Evolutionary conservation across 108 stramenopile species (phyloP), one percentile per base, ranked within the genome.

Genomic region (Asterionellopsis glacialis): DNA sequence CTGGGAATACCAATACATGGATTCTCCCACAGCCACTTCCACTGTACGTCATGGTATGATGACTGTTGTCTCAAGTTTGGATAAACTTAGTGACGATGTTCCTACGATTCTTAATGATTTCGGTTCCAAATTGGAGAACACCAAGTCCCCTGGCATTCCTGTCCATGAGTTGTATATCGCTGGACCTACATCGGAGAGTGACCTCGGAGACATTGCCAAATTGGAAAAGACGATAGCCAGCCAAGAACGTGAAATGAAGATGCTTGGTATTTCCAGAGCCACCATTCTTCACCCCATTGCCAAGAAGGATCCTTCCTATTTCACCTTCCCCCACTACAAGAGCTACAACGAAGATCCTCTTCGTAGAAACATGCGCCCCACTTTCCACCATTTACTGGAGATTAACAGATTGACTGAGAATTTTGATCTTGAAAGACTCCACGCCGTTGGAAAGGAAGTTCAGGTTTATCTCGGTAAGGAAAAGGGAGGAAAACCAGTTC

Each of bases 351-450:
- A 97, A 65, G 93, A 96, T 55, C 92, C 92, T 51, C 76, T 96
- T 45, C 80, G 95, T 24, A 86, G 97, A 39, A 89, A 95, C 77
- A 96, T 98, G 97, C 82, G 97, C 24, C 95, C 97, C 14, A 96
- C 97, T 9, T 95, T 96, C 83, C 91, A 92, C 74, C 94, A 98
- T 57, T 69, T 96, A 22, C 77, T 98, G 23, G 97, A 98, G 70
- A 83, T 98, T 19, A 52, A 63, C 22, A 83, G 95, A 16, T 80
- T 96, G 18, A 64, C 55, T 40, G 55, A 83, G n/a, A 95, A 94
- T 81, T 95, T 82, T 64, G 64, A 84, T 49, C 73, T 96, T 39
- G 84, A 91, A 64, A 88, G 94, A 23, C 75, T 96, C 39, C 79
- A 83, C 43, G 84, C 96, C 41, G 79, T 98, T 59, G 93, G 93